Base-by-base conservation (phyloP, 805 yeast genomes). In the Monosporozyma servazzii region DNA sequence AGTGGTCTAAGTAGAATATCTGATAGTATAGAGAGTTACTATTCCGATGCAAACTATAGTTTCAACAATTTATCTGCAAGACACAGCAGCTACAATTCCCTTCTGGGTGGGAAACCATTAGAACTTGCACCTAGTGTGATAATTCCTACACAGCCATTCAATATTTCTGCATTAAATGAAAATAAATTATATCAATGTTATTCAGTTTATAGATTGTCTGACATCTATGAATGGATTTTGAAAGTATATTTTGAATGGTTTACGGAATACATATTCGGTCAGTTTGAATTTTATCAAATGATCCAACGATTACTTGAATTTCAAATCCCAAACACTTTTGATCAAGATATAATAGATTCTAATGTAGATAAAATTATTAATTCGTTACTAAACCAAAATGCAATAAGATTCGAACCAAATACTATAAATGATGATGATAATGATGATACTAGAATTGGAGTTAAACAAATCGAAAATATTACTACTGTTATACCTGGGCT, bases 141-240 rank as follows among this genome's bases (percentile, higher is more conserved):
- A 3, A 62, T 79, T 18, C 86, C 87, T 0, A 72, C 75, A 45
- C 69, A 81, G 8, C 85, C 85, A 2, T 82, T 81, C 54, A 65
- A 78, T 3, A 74, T 84, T 0, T 71, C 76, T 11, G 65, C 75
- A 0, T 62, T 82, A 37, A 72, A 71, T 15, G 72, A 73, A 20
- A 66, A 69, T n/a, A 83, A 81, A 54, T 72, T 79, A 49, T 61
- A 75, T 10, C 71, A 67, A 23, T 80, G 85, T 56, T 60, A 61
- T 2, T 65, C 66, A 36, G 74, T 80, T 3, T 74, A 76, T 67
- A 69, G 76, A 0, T 55, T 82, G 13, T 73, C 76, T 0, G 71
- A 71, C 18, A 66, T 82, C 3, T 81, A 77, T 58, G 60, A 65
- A 30, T 82, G 87, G 87, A 75, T 82, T 36, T 45, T 68, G 7